Percentiles rank a stretch among this genome's conserved stretches.
Conservation (phyloP, 2,329 filamentous ascomycete genomes). For the Verticillium tricorpus region DNA sequence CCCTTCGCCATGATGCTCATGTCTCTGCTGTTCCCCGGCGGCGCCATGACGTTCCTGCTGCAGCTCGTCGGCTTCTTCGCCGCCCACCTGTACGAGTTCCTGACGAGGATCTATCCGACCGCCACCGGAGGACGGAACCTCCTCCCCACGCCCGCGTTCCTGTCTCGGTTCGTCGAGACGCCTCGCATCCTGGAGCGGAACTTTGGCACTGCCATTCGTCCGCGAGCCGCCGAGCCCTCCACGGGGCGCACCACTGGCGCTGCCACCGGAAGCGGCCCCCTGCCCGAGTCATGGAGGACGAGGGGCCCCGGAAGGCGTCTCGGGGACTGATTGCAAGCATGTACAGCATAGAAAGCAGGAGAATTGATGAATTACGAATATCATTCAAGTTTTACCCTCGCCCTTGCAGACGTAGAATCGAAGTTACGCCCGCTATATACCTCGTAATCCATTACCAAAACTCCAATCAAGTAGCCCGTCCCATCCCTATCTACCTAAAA, state of each 20-base stretch:
- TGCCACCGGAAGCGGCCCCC: conserved; percentile 38
- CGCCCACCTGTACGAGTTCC: conserved; percentile 86
- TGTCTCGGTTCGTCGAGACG: conserved; percentile 62
- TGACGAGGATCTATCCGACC: conserved; percentile 81
- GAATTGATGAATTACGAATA: conserved; percentile 5
- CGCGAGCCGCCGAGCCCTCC: conserved; percentile 22
- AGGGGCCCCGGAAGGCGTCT: conserved; percentile 60
- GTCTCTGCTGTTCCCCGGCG: conserved; percentile 62
- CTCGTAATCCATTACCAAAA: too few relatives aligned
- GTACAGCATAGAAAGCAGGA: too few relatives aligned
- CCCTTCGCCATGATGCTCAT: conserved; percentile 76
- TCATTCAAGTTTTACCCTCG: too few relatives aligned
- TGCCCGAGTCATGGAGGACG: conserved; percentile 61
- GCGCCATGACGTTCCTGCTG: conserved; percentile 50
- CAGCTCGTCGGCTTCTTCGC: conserved; percentile 78
- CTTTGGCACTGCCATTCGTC: conserved; percentile 59
- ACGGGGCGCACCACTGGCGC: conserved; percentile 36
- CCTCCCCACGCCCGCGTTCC: conserved; percentile 67
- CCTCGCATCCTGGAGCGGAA: conserved; percentile 42
- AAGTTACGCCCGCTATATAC: too few relatives aligned
- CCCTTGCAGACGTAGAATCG: too few relatives aligned
- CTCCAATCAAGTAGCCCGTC: too few relatives aligned
- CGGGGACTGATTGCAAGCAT: conserved; percentile 26
- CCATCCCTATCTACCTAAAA: too few relatives aligned
- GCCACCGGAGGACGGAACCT: conserved; percentile 80